These are phyloP conservation scores for Xylaria scruposa DNA, from an alignment of 495 filamentous ascomycete species.

Conservation along the genomic window DNA sequence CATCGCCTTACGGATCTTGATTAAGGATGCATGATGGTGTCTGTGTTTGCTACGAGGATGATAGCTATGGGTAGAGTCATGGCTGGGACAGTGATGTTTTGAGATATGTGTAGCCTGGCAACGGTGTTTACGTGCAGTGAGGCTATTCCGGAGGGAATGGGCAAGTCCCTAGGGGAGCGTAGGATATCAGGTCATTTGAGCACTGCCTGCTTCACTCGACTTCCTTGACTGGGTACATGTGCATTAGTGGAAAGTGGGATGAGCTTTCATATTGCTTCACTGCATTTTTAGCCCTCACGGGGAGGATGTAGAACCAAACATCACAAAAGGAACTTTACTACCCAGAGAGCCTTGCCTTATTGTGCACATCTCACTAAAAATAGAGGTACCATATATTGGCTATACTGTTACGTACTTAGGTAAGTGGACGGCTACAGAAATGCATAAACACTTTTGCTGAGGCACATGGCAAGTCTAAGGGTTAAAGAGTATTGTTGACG, in stretches of 20 bases:
- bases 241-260: too few species aligned
- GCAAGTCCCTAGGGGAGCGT: neutral
- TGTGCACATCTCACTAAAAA: too few species aligned
- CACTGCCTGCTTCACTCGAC: neutral
- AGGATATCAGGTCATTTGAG: neutral
- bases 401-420: neutral
- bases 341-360: too few species aligned
- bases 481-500: neutral
- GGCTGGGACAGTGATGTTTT: neutral
- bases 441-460: too few species aligned
- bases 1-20: neutral
- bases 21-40: neutral
- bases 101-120: neutral
- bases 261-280: too few species aligned
- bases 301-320: too few species aligned
- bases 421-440: neutral
- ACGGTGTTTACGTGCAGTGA: neutral
- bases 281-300: neutral
- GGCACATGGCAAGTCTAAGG: neutral
- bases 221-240: too few species aligned
- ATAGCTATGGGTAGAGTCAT: neutral
- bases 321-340: too few species aligned
- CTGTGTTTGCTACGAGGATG: neutral
- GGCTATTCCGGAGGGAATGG: neutral
- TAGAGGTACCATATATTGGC: neutral